Conservation (phyloP, 225 moss, liverwort and hornwort species). For the Physcomitrellopsis africana region DNA sequence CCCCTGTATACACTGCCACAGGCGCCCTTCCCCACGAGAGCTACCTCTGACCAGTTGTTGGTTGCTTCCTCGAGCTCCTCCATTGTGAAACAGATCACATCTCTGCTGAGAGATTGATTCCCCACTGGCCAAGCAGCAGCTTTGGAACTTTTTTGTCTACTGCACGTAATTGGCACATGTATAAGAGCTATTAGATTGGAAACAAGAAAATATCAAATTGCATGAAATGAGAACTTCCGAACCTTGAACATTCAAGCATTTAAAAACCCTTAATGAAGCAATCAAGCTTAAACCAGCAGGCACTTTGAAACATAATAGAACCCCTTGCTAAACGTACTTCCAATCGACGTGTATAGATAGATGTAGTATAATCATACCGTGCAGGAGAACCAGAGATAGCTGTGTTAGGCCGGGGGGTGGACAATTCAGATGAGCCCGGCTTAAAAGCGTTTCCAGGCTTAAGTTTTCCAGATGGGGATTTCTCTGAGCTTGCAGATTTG, state of each 20-base stretch:
- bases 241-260: too few species aligned
- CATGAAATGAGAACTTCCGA: too few species aligned
- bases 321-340: background rate
- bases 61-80: conserved; percentile 42
- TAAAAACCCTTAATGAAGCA: too few species aligned
- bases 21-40: conserved; percentile 65
- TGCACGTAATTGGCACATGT: background rate
- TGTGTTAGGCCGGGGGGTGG: conserved; percentile 7
- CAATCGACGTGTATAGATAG: background rate
- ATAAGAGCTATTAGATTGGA: background rate
- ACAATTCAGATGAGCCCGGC: background rate
- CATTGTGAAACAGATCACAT: conserved; percentile 35
- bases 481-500: conserved; percentile 23
- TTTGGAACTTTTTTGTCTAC: conserved; percentile 32
- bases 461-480: background rate
- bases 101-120: conserved; percentile 32
- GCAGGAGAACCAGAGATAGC: conserved; percentile 13
- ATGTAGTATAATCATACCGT: conserved; percentile 15
- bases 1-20: conserved; percentile 83
- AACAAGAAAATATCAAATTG: background rate
- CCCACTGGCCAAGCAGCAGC: conserved; percentile 37
- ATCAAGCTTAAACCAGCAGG: too few species aligned
- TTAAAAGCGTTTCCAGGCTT: too few species aligned
- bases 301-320: too few species aligned
- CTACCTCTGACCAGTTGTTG: conserved; percentile 30